A percentile compares a stretch with the other conserved stretches of the same genome.
phyloP scores from a whole-genome alignment of 768 basidiomycete genomes.

The Calocybe cyanea region DNA sequence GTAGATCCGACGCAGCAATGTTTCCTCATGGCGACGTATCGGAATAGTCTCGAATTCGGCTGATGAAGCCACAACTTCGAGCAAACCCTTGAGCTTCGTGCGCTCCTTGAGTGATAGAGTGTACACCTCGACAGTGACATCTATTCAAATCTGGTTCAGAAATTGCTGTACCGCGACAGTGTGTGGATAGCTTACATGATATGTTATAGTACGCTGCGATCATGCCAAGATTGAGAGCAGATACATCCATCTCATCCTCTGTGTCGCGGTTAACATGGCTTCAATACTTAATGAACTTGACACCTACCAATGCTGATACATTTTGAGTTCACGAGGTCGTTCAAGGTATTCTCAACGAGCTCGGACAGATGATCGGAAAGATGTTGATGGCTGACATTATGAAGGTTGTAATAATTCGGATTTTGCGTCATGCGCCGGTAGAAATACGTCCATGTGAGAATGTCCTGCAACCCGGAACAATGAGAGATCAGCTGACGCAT shows the following conservation, averaged over 20 bases:
- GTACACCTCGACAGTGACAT: constrained; percentile 97
- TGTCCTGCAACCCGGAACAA: constrained; percentile 52
- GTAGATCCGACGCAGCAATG: constrained; percentile 82
- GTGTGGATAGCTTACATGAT: constrained; percentile 53
- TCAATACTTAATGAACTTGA: not conserved
- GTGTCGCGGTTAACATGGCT: constrained; percentile 1
- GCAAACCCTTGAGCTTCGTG: constrained; percentile 93
- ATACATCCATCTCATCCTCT: constrained; percentile 94
- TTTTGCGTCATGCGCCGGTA: constrained; percentile 98
- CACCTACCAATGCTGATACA: constrained; percentile 82
- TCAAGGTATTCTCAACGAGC: constrained; percentile 89
- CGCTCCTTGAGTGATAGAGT: constrained; percentile 92
- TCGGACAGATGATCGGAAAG: constrained; percentile 95
- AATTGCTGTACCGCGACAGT: no score
- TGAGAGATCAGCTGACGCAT: not conserved
- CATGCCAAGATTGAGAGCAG: constrained; percentile 94
- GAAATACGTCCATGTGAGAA: constrained; percentile 98
- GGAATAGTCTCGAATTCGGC: constrained; percentile 95
- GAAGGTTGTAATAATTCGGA: constrained; percentile 90
- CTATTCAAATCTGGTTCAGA: constrained; percentile 30
- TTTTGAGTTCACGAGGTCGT: constrained; percentile 89
- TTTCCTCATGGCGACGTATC: constrained; percentile 91
- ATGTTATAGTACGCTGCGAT: constrained; percentile 97
- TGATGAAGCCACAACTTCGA: constrained; percentile 96
- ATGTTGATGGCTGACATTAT: constrained; percentile 94